A percentile compares a stretch with the other conserved stretches of the same genome.
phyloP scores from a whole-genome alignment of 2,329 filamentous ascomycete genomes.

The Cadophora gregata region DNA sequence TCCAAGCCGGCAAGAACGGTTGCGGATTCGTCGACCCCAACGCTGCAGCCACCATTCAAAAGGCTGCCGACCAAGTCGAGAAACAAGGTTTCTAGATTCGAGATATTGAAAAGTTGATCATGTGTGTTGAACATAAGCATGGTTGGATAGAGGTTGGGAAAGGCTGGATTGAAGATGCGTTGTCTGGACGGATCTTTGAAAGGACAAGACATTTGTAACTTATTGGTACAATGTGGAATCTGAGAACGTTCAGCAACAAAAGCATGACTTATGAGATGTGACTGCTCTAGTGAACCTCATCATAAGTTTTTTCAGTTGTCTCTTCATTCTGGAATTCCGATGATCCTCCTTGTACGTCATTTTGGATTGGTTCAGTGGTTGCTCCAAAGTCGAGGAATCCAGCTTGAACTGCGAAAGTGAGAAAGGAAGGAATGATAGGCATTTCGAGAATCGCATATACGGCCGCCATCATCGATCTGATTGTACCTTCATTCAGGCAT shows the following conservation, averaged over 20 bases:
- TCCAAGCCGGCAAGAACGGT: slow-evolving; percentile 48
- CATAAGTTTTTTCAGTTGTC: too few species aligned
- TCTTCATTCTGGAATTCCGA: too few species aligned
- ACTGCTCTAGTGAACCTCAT: too few species aligned
- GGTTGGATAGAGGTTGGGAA: slow-evolving; percentile 6
- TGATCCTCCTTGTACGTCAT: too few species aligned
- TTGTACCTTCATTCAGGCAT: too few species aligned
- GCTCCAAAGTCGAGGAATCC: too few species aligned
- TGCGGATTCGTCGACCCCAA: slow-evolving; percentile 48
- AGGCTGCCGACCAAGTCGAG: slow-evolving; percentile 37
- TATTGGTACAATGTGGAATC: slow-evolving; percentile 6
- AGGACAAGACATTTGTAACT: slow-evolving; percentile 13
- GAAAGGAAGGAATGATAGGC: too few species aligned
- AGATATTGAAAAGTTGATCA: slow-evolving; percentile 7
- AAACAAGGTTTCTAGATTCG: slow-evolving; percentile 46
- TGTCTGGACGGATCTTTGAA: slow-evolving; percentile 10
- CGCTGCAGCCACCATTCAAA: slow-evolving; percentile 36
- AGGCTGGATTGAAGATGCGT: slow-evolving; percentile 10
- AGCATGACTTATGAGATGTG: neutral
- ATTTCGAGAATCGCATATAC: too few species aligned
- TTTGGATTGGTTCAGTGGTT: too few species aligned
- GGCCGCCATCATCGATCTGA: too few species aligned
- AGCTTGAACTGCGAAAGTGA: too few species aligned
- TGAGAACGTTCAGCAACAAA: slow-evolving; percentile 13
- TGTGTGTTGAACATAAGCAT: neutral